These are phyloP conservation scores for Taiozyma sp. DNA, from an alignment of 1,139 yeast species.

Conservation along the genomic window DNA sequence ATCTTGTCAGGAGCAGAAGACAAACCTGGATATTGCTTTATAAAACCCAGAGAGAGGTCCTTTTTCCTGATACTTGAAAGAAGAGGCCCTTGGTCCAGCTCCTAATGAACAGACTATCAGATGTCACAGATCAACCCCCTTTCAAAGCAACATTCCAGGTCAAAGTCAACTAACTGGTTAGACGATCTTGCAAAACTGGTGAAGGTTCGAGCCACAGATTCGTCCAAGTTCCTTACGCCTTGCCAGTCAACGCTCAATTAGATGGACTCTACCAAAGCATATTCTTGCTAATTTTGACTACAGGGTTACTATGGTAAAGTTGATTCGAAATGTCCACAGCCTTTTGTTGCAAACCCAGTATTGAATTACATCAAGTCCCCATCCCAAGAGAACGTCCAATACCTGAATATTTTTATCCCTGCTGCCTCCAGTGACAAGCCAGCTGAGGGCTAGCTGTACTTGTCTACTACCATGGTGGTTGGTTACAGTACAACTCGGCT, in stretches of 20 bases:
- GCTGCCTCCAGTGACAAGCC: conserved; percentile 13
- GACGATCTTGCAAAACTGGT: background rate
- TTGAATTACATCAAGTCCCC: conserved; percentile 17
- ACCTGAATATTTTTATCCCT: conserved; percentile 37
- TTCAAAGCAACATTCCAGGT: background rate
- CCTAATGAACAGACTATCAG: too few species aligned
- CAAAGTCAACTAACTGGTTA: conserved; percentile 1
- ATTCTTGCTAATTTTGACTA: conserved; percentile 29
- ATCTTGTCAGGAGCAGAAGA: too few species aligned
- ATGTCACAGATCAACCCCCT: too few species aligned
- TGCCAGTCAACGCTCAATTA: conserved; percentile 13
- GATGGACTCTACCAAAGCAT: conserved; percentile 27
- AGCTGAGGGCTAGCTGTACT: conserved; percentile 34
- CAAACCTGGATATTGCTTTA: too few species aligned
- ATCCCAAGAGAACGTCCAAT: conserved; percentile 31
- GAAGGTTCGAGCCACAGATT: conserved; percentile 1
- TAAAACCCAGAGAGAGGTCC: too few species aligned
- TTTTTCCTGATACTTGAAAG: too few species aligned
- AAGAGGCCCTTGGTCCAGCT: too few species aligned
- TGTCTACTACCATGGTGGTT: conserved; percentile 37
- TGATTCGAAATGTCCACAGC: conserved; percentile 27
- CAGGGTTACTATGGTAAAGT: conserved; percentile 30
- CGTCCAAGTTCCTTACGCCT: conserved; percentile 7
- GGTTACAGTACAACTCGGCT: conserved; percentile 34
- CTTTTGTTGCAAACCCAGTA: conserved; percentile 26